Percentiles rank a stretch among this genome's conserved stretches.
Evolutionary conservation across 2,329 filamentous ascomycete species (phyloP).

Genomic region (Cordyceps militaris): DNA sequence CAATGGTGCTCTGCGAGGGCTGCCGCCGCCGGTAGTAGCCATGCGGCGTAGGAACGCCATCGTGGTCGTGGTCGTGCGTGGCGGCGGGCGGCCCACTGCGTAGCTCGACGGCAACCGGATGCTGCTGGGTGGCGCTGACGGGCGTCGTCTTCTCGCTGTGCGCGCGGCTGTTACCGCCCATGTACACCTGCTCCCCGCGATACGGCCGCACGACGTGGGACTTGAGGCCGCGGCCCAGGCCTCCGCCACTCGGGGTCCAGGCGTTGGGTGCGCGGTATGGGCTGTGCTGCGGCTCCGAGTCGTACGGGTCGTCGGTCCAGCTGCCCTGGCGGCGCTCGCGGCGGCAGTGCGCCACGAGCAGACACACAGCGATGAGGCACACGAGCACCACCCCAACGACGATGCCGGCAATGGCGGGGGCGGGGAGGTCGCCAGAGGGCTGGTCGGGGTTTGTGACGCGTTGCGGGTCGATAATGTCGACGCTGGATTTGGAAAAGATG

Average conservation of each 20-base stretch:
- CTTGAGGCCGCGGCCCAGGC: not conserved
- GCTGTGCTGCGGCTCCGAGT: not conserved
- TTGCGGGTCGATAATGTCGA: constrained; percentile 34
- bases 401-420: constrained; percentile 48
- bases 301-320: not conserved
- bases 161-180: not conserved
- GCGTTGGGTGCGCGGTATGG: not conserved
- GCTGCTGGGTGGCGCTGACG: not conserved
- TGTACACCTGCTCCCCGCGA: not conserved
- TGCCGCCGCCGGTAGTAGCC: not conserved
- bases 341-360: not conserved
- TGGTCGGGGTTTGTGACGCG: constrained; percentile 10
- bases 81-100: too few species aligned
- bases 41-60: not conserved
- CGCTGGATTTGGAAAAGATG: constrained; percentile 30
- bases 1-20: not conserved
- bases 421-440: constrained; percentile 28
- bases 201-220: not conserved
- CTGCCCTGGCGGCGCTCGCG: not conserved
- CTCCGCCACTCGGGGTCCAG: not conserved
- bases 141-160: not conserved
- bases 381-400: constrained; percentile 38
- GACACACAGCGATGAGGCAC: not conserved
- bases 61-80: not conserved
- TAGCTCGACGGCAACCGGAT: not conserved